A percentile compares a stretch with the other conserved stretches of the same genome.
phyloP scores from a whole-genome alignment of 2,329 filamentous ascomycete species.

The Colletotrichum truncatum region DNA sequence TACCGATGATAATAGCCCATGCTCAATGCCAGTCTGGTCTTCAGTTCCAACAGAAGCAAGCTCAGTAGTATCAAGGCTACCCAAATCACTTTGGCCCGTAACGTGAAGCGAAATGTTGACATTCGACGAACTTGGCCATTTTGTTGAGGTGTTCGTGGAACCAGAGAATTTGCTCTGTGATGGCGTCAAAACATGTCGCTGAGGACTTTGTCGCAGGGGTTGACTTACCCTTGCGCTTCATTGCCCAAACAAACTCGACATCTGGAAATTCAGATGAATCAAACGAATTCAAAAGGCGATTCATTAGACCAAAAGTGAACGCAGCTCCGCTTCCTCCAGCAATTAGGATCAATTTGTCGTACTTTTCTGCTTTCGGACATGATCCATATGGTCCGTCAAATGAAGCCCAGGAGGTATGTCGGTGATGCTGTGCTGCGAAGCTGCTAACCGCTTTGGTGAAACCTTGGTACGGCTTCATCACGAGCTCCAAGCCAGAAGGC shows the following conservation, averaged over 20 bases:
- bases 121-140: neutral
- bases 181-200: neutral
- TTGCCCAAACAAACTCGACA: neutral
- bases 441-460: conserved; percentile 60
- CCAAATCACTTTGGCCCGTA: neutral
- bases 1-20: neutral
- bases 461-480: conserved; percentile 59
- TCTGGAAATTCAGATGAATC: neutral
- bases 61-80: no score
- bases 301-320: conserved; percentile 34
- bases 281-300: neutral
- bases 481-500: conserved; percentile 53
- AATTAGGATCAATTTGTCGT: conserved; percentile 34
- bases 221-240: neutral
- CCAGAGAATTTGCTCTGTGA: neutral
- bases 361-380: conserved; percentile 50
- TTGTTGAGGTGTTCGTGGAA: neutral
- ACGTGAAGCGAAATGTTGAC: neutral
- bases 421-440: conserved; percentile 50
- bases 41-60: no score
- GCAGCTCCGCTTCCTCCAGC: conserved; percentile 36
- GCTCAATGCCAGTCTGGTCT: neutral
- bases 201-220: neutral
- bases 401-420: conserved; percentile 51
- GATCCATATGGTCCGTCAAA: conserved; percentile 64